Evolutionary conservation across 2,329 filamentous ascomycete species (phyloP), one percentile per base, ranked within the genome.

Genomic region (Arthrobotrys megalospora): DNA sequence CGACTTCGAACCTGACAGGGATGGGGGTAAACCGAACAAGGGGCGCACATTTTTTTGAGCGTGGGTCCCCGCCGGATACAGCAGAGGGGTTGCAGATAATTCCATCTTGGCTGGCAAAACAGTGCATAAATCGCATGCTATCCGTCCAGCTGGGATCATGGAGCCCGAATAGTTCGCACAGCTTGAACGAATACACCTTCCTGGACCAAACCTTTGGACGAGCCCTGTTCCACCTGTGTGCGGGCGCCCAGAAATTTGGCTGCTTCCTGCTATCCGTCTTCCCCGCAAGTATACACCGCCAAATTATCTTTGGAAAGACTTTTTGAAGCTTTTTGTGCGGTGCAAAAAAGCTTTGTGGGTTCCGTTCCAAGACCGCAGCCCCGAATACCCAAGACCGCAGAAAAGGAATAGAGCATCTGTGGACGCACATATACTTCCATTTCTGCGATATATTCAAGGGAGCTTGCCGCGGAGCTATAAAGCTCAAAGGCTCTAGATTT

Each of bases 71-170:
- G 43, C 68, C 34, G 28, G 19, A 55, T 19, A 65, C 38, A 64
- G 32, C 55, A 52, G 55, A 72, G 48, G 24, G 47, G 41, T 70
- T 48, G 45, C 41, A 50, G 34, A 47, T 64, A 28, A 58, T 52
- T 67, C 52, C 50, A 38, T 75, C 70, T 75, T 75, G 70, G 70
- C 70, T 68, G 52, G 70, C 21, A 66, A 73, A 75, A 48, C 36
- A 38, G n/a, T 75, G 70, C 70, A 75, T 75, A 36, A 75, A 45
- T 28, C 43, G 63, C 43, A 75, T 62, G 63, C 36, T 47, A 75
- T 75, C 70, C 70, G 60, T 43, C 70, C 53, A 24, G 70, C 63
- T 68, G 70, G 70, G 53, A 67, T 68, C 60, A 50, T 34, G 45
- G 11, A 64, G 60, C 32, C 60, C 45, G 24, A 48, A 34, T 28